phyloP scores from a whole-genome alignment of 768 basidiomycete species.

The Kwoniella pini region DNA sequence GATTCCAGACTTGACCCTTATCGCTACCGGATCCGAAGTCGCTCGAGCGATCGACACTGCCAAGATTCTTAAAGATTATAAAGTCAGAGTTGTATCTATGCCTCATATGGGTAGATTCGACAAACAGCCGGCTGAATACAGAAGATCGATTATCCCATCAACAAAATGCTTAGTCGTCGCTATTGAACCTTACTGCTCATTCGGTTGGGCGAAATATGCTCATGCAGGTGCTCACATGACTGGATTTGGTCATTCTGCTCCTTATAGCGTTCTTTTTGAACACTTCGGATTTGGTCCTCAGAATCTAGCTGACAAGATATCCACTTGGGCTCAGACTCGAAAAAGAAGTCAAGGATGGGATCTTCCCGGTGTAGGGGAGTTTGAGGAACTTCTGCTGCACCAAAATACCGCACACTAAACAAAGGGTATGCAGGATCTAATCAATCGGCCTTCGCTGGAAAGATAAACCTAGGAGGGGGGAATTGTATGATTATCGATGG shows the following conservation, averaged over 20 bases:
- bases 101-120: slow-evolving; percentile 48
- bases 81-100: slow-evolving; percentile 52
- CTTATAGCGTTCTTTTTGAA: slow-evolving; percentile 43
- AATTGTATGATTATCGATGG: too few relatives aligned
- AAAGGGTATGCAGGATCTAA: too few relatives aligned
- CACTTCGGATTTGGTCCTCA: slow-evolving; percentile 51
- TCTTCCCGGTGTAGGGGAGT: slow-evolving; percentile 49
- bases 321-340: slow-evolving; percentile 23
- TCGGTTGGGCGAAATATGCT: slow-evolving; percentile 53
- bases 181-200: slow-evolving; percentile 51
- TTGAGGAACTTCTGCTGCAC: slow-evolving; percentile 42
- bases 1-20: slow-evolving; percentile 41
- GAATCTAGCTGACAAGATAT: slow-evolving; percentile 43
- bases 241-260: slow-evolving; percentile 52
- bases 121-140: slow-evolving; percentile 37
- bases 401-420: slow-evolving; percentile 1
- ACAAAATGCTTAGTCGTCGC: slow-evolving; percentile 41
- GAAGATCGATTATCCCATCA: slow-evolving; percentile 27
- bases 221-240: slow-evolving; percentile 53
- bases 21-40: slow-evolving; percentile 52
- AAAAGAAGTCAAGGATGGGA: slow-evolving; percentile 7
- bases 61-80: slow-evolving; percentile 25
- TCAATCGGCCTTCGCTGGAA: too few relatives aligned
- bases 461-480: too few relatives aligned
- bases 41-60: slow-evolving; percentile 45